Base-by-base conservation (phyloP, 1,284 basidiomycete genomes). In the Abortiporus biennis region DNA sequence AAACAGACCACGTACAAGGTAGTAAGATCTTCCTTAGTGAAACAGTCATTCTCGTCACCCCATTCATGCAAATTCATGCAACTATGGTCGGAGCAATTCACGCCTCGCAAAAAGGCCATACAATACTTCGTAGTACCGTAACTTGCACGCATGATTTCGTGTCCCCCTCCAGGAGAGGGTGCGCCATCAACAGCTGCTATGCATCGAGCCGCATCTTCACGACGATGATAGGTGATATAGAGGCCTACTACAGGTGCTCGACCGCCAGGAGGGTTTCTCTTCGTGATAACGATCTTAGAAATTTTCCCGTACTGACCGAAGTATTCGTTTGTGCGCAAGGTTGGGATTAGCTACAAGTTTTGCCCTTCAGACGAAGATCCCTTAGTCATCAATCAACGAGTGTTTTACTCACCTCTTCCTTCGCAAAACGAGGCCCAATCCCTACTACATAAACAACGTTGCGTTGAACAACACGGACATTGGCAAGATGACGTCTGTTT, bases 291-390 rank as follows among this genome's bases (percentile, higher is more conserved):
- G 46, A 99, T 91, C 68, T 97, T 97, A 36, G 88, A 84, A 53
- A 99, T 97, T 68, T 95, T 96, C 51, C 96, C 96, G 64, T 98
- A 99, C 62, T 97, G 93, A 4, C 96, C 96, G 64, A 99, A 99
- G 65, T 96, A 97, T 53, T 99, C 96, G 57, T 86, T 87, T 11
- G 92, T 94, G 40, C 94, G 90, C 33, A 99, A 70, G 9, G 93
- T 92, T 2, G 93, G 86, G 49, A 98, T 91, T 36, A 96, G 82
- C 91, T 97, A 50, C n/a, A 23, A 25, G 24, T n/a, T n/a, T n/a
- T n/a, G n/a, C n/a, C n/a, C n/a, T 30, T 27, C 29, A 51, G 45
- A 34, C 45, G 41, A 49, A n/a, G 38, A 48, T 48, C 45, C 49
- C 42, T 42, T 33, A 52, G 45, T 46, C n/a, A n/a, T n/a, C n/a